Evolutionary conservation across 164 flowering plant species (phyloP).

Genomic region (Euptelea pleiosperma): DNA sequence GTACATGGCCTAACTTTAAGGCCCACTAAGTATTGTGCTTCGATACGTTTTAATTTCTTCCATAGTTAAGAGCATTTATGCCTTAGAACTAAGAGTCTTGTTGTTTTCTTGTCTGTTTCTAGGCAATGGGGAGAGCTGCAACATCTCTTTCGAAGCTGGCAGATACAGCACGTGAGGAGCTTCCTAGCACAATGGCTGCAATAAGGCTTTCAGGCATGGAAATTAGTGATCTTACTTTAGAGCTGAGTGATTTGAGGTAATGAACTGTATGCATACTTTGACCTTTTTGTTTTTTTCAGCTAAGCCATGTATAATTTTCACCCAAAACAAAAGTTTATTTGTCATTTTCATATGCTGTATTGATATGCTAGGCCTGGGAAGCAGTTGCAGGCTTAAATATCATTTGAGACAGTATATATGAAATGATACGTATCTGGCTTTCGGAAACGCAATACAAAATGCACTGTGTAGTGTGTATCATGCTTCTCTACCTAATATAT

Average conservation of each 20-base stretch:
- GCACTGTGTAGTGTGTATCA: too few relatives aligned
- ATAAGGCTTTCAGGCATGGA: constrained; percentile 93
- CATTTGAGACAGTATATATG: too few relatives aligned
- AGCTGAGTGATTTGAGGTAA: constrained; percentile 88
- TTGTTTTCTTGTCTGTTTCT: constrained; percentile 8
- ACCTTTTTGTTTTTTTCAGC: background rate
- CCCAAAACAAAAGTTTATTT: background rate
- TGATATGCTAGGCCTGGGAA: constrained; percentile 3
- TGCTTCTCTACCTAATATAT: too few relatives aligned
- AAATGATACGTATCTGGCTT: too few relatives aligned
- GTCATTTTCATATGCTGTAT: background rate
- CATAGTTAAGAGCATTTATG: background rate
- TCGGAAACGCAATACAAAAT: too few relatives aligned
- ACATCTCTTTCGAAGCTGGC: constrained; percentile 81
- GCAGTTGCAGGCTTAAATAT: background rate
- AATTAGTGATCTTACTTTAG: constrained; percentile 89
- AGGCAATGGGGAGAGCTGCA: constrained; percentile 95
- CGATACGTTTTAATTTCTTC: background rate
- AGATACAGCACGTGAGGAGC: constrained; percentile 86
- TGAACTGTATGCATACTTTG: background rate
- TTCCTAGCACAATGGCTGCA: constrained; percentile 95
- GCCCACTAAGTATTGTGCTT: background rate
- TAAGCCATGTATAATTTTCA: background rate
- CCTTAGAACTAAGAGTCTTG: background rate
- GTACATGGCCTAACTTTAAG: background rate